Conservation (phyloP, 2,329 filamentous ascomycete species). For the Neospermospora avenae region DNA sequence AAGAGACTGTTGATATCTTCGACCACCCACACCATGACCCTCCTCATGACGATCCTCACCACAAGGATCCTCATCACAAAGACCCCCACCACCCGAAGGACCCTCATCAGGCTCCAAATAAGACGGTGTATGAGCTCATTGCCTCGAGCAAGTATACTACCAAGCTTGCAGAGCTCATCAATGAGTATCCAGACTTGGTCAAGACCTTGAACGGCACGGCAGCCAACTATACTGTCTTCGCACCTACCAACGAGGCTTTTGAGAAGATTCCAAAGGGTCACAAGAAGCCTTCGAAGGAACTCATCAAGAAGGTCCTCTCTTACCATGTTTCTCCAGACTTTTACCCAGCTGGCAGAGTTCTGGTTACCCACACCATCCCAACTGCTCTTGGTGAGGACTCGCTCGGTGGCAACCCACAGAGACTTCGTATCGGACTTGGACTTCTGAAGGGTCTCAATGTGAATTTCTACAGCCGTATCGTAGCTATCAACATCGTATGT, state of each 20-base stretch:
- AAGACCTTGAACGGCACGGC: conserved; percentile 70
- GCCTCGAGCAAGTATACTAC: conserved; percentile 71
- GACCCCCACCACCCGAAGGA: conserved; percentile 33
- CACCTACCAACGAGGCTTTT: conserved; percentile 75
- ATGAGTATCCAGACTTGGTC: conserved; percentile 69
- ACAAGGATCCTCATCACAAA: conserved; percentile 27
- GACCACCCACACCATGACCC: conserved; percentile 26
- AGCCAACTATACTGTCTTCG: conserved; percentile 76
- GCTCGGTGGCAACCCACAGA: conserved; percentile 66
- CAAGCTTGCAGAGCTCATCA: conserved; percentile 72
- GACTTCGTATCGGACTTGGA: conserved; percentile 65
- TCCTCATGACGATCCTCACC: conserved; percentile 31
- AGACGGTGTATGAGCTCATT: conserved; percentile 79
- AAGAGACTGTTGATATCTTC: conserved; percentile 33
- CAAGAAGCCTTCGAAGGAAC: conserved; percentile 64
- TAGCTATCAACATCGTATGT: conserved; percentile 67
- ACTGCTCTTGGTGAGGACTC: conserved; percentile 57
- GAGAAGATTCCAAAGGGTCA: conserved; percentile 52
- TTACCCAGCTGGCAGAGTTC: conserved; percentile 63
- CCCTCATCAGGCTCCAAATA: conserved; percentile 46
- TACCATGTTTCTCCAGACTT: conserved; percentile 73
- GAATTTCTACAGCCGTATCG: conserved; percentile 73
- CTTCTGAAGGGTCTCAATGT: conserved; percentile 60
- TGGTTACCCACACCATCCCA: conserved; percentile 70
- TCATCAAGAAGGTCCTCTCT: conserved; percentile 63